phyloP scores from a whole-genome alignment of 148 eudicot genomes.

The Nepenthes mirabilis region DNA sequence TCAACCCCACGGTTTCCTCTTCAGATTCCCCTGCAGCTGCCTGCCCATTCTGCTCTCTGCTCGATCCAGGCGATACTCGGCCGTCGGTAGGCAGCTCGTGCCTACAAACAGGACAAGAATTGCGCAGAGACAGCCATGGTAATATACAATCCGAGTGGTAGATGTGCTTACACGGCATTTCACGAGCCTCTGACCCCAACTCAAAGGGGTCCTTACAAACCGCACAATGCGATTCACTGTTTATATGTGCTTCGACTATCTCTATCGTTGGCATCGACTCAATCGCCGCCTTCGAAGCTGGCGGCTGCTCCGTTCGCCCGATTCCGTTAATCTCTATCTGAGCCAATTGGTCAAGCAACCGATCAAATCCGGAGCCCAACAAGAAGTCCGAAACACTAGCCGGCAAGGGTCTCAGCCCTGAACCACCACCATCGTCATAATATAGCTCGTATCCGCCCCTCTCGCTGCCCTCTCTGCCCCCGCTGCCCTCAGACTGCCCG shows the following conservation, averaged over 20 bases:
- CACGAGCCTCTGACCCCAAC: slow-evolving; percentile 45
- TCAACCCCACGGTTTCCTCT: slow-evolving; percentile 77
- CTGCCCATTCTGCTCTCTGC: slow-evolving; percentile 10
- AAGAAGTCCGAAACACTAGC: slow-evolving; percentile 61
- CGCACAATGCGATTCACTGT: slow-evolving; percentile 47
- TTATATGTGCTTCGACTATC: slow-evolving; percentile 31
- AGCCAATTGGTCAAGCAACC: slow-evolving; percentile 52
- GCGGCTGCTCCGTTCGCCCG: slow-evolving; percentile 56
- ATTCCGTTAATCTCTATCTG: slow-evolving; percentile 61
- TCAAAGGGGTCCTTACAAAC: slow-evolving; percentile 78
- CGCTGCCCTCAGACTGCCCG: slow-evolving; percentile 18
- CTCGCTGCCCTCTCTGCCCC: slow-evolving; percentile 9
- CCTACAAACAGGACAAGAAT: slow-evolving; percentile 81
- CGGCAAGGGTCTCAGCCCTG: slow-evolving; percentile 75
- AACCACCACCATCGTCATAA: slow-evolving; percentile 76
- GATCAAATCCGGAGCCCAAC: slow-evolving; percentile 65
- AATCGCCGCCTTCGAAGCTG: slow-evolving; percentile 73
- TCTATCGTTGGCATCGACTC: slow-evolving; percentile 59
- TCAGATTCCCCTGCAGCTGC: slow-evolving; percentile 21
- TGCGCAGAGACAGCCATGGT: slow-evolving; percentile 59
- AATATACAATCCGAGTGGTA: slow-evolving; percentile 71
- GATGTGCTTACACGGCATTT: slow-evolving; percentile 84
- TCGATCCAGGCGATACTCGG: slow-evolving; percentile 8
- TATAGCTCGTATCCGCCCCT: slow-evolving; percentile 61
- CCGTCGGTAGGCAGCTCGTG: slow-evolving; percentile 46